These are phyloP conservation scores for Populus euphratica DNA, from an alignment of 345 rosid species.

Conservation along the genomic window DNA sequence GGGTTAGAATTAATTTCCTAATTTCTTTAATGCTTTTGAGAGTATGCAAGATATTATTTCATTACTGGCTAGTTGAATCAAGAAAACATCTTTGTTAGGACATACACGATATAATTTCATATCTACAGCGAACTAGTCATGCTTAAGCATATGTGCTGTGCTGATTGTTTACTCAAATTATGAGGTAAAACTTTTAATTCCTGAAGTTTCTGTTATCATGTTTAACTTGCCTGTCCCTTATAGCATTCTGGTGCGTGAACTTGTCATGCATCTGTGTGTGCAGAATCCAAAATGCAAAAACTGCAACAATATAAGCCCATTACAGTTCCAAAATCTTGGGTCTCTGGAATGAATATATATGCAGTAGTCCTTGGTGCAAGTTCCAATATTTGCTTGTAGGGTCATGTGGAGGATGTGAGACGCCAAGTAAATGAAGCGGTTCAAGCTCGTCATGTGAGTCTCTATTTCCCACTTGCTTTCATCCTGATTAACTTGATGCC, in stretches of 20 bases:
- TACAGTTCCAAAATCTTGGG: background rate
- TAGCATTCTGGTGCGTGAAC: background rate
- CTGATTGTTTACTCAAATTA: background rate
- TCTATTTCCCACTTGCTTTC: slow-evolving; percentile 15
- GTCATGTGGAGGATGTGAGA: slow-evolving; percentile 82
- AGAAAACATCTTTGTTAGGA: background rate
- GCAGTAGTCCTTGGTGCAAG: background rate
- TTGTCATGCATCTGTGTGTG: background rate
- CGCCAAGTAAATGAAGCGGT: slow-evolving; percentile 89
- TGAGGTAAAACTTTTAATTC: background rate
- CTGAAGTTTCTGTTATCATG: background rate
- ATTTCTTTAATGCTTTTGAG: slow-evolving; percentile 2
- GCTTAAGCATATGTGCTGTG: background rate
- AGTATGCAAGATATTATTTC: background rate
- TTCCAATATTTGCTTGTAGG: slow-evolving; percentile 40
- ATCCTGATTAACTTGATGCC: background rate
- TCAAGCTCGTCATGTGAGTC: slow-evolving; percentile 68
- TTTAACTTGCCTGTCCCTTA: background rate
- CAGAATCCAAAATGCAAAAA: background rate
- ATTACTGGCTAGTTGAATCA: background rate
- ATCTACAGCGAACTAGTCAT: background rate
- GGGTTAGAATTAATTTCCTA: slow-evolving; percentile 44
- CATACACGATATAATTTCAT: background rate
- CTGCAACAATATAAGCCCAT: background rate
- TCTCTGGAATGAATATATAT: background rate